Base-by-base conservation (phyloP, 192 early-diverging fungal genomes). In the Dissophora globulifera region DNA sequence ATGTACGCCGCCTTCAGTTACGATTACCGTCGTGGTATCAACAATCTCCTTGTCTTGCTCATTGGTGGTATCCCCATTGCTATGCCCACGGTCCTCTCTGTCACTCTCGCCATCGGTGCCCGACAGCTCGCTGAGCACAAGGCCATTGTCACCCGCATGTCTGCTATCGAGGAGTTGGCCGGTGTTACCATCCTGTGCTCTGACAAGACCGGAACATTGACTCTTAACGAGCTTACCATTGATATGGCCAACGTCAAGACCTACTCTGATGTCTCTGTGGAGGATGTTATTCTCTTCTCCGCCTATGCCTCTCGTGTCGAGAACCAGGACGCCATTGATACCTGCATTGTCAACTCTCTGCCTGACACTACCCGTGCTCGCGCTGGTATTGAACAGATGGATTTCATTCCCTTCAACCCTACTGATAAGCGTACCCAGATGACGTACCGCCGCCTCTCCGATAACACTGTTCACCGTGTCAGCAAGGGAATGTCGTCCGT, bases 171-270 rank as follows among this genome's bases (percentile, higher is more conserved):
- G 78, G 89, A 91, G 66, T 87, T 92, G 76, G 88, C 90, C n/a
- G 90, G 87, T 63, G 90, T 92, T 29, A 90, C 89, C 59, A 90
- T 91, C 62, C 90, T 96, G 69, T 95, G 93, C 85, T 93, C 93
- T 25, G 94, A 96, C 85, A 97, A 97, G 87, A 97, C 95, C 50
- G 95, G 95, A 69, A 96, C 95, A n/a, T 85, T 96, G 29, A 97
- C 95, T 25, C 72, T 94, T 22, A 96, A 95, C 85, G 88, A 92
- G 79, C 83, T 91, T 27, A 89, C 86, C 71, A 88, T 92, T 65
- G 88, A 88, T 75, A 81, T 82, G 35, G 76, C 87, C 67, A 86
- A 90, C 59, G 84, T 93, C 78, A 89, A 84, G 78, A 75, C 81
- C 70, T 93, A 93, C 74, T 86, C 87, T 32, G 88, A 88, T 35